Base-by-base conservation (phyloP, 768 basidiomycete genomes). In the Paxillus ammoniavirescens region DNA sequence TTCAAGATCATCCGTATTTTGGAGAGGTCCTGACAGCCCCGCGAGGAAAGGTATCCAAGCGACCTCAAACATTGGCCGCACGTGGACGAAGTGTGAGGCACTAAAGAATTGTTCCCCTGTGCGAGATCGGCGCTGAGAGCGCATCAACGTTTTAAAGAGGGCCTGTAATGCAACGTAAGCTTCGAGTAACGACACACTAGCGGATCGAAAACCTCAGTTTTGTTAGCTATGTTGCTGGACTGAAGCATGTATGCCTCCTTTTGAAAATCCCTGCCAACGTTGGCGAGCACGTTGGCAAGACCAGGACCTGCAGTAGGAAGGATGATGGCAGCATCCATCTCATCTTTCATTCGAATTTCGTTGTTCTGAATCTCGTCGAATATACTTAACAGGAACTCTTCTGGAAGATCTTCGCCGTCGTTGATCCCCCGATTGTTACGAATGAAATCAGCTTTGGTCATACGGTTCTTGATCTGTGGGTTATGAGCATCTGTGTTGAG, bases 291-390 rank as follows among this genome's bases (percentile, higher is more conserved):
- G 58, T 82, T 85, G 1, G 91, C 88, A 35, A 97, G 71, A 12
- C 94, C 93, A 18, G 91, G 82, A 3, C 82, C 82, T 31, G 77
- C 52, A 4, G 75, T 63, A 8, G 74, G 68, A 21, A 82, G 62
- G 54, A 51, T 67, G 21, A 55, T 37, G 7, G 74, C 74, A 28
- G 81, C 76, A 61, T 95, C 94, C 23, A 93, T 75, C 74, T 99
- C 96, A 63, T 98, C 97, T 73, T 98, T 98, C 97, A 99, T 98
- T 64, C 91, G 82, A 61, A 99, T 98, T 70, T 99, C 97, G 62
- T 97, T 94, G 41, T 69, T 77, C 52, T 84, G 82, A 60, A 99
- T 98, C 41, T 98, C 92, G 62, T 98, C 93, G 67, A 82, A 99
- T 57, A 98, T 90, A 18, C 72, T 74, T 5, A 75, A 77, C 41